phyloP scores from a whole-genome alignment of 352 stramenopile species.

The Labyrinthula sp. region DNA sequence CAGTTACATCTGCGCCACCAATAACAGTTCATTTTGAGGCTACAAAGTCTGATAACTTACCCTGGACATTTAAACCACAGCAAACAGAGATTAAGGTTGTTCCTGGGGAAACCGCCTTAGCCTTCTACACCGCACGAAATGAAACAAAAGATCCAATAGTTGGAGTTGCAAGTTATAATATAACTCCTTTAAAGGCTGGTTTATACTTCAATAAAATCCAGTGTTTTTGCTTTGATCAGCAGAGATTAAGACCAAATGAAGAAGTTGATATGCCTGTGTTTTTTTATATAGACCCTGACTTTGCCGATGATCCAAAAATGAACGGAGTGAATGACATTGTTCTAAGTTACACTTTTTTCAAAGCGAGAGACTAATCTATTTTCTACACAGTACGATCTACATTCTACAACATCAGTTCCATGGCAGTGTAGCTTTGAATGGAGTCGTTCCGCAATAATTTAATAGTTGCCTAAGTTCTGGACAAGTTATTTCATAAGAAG shows the following conservation, averaged over 20 bases:
- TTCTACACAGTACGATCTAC: no score
- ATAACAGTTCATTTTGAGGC: constrained; percentile 89
- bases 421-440: constrained; percentile 26
- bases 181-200: constrained; percentile 79
- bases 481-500: constrained; percentile 29
- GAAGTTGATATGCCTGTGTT: constrained; percentile 73
- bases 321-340: constrained; percentile 87
- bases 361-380: constrained; percentile 57
- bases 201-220: constrained; percentile 99
- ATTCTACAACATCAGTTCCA: no score
- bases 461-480: constrained; percentile 32
- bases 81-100: constrained; percentile 75
- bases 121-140: constrained; percentile 90
- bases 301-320: constrained; percentile 84
- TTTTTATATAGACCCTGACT: constrained; percentile 98
- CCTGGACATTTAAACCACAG: constrained; percentile 84
- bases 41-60: constrained; percentile 71
- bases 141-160: constrained; percentile 86
- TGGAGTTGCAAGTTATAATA: constrained; percentile 97
- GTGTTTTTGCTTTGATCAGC: constrained; percentile 99
- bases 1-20: constrained; percentile 60
- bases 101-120: constrained; percentile 88
- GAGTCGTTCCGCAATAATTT: constrained; percentile 26
- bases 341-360: constrained; percentile 93
- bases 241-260: constrained; percentile 79